Evolutionary conservation across 1,284 basidiomycete species (phyloP), one percentile per base, ranked within the genome.

Genomic region (Leccinum cinnamomeum): DNA sequence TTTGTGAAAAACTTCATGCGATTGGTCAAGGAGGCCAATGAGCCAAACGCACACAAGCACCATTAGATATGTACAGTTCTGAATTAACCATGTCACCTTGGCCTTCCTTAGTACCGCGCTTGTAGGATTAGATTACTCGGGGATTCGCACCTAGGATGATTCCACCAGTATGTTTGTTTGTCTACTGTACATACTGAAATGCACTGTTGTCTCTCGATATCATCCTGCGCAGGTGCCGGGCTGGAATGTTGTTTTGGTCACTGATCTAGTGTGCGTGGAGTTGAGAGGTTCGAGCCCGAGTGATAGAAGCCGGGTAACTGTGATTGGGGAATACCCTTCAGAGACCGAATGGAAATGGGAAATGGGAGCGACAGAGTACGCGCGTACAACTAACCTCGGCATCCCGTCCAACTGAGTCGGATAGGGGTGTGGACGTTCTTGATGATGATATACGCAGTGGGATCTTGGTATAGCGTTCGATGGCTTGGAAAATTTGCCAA

Each of bases 401-500:
- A 66, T 62, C 23, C 58, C 48, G 16, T 62, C 44, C 12, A 28
- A 6, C 11, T 7, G 67, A 14, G 54, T 58, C 10, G 79, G 72
- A 8, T 74, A 69, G 0, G 68, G 6, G 65, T 59, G 61, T 86
- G 78, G n/a, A 90, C 81, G 57, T 77, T 69, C 60, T 71, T 48
- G 50, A 92, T 68, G 62, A 81, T 84, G 30, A 88, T 78, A 70
- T 91, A 88, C 56, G 89, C 86, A 77, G n/a, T 74, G 67, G 25
- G 82, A 44, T 84, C 72, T 80, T 79, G 37, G 86, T 70, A 64
- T 84, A 76, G 65, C 78, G 80, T 73, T 91, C 82, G 59, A 94
- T 86, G 3, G 89, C 83, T 68, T 85, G 75, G 71, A 92, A 93
- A 48, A 94, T 83, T 41, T 75, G 76, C 90, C 90, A 93, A 1